A percentile compares a stretch with the other conserved stretches of the same genome.
Evolutionary conservation across 129 eudicot species (phyloP).

Genomic region (Kitagawia praeruptora): DNA sequence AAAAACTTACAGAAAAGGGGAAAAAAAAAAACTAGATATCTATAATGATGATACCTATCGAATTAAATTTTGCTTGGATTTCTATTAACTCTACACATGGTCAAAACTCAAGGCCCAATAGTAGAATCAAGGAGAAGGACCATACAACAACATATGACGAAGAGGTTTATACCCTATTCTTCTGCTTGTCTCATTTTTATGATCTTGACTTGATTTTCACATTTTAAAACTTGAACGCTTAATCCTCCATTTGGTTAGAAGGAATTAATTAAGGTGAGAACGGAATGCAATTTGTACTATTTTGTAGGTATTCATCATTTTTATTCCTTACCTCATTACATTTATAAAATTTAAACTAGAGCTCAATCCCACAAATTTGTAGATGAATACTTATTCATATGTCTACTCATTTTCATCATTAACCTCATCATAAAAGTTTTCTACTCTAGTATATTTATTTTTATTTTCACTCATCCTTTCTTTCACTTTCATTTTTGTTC

Average conservation of each 20-base stretch:
- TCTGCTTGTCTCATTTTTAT: not conserved
- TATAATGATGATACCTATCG: not conserved
- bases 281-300: not conserved
- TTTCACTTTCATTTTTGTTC: not conserved
- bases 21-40: not conserved
- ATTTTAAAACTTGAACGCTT: not conserved
- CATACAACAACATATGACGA: not conserved
- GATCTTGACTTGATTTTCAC: not conserved
- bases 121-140: not conserved
- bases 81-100: not conserved
- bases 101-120: not conserved
- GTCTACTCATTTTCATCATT: not conserved
- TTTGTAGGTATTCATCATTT: not conserved
- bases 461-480: not conserved
- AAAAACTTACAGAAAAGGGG: not conserved
- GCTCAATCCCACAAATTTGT: not conserved
- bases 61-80: not conserved
- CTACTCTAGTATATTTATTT: not conserved
- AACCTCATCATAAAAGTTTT: not conserved
- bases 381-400: not conserved
- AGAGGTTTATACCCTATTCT: too few relatives aligned
- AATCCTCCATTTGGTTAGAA: not conserved
- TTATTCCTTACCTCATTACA: not conserved
- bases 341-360: not conserved
- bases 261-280: not conserved